Conservation (phyloP, 208 protist species). For the Trypanosoma avium region DNA sequence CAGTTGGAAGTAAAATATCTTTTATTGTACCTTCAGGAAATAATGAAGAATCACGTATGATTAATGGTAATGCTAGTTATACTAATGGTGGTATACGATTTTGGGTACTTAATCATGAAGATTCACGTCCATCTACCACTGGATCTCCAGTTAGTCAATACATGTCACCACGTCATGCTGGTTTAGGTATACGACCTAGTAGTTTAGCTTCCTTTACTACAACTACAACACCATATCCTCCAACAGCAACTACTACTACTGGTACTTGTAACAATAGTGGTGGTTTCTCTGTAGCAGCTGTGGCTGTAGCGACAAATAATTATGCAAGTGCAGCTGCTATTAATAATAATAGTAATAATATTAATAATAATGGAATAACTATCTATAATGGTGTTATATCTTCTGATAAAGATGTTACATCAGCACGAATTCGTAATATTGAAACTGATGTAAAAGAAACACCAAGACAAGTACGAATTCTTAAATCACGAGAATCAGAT, state of each 20-base stretch:
- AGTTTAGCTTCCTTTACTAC: neutral
- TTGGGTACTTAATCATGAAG: slow-evolving; percentile 20
- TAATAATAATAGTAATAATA: too few species aligned
- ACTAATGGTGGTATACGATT: slow-evolving; percentile 21
- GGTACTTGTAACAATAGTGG: neutral
- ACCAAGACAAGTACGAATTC: slow-evolving; percentile 18
- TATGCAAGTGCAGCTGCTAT: too few species aligned
- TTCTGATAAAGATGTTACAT: too few species aligned
- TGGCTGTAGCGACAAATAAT: too few species aligned
- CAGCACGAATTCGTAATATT: slow-evolving; percentile 21
- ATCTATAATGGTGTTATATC: too few species aligned
- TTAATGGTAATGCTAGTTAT: too few species aligned
- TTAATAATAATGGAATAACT: too few species aligned
- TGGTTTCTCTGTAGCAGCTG: neutral
- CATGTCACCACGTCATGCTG: neutral
- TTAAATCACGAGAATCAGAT: slow-evolving; percentile 18
- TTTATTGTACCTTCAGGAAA: neutral
- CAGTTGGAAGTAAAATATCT: too few species aligned
- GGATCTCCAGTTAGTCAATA: slow-evolving; percentile 20
- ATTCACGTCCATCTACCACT: slow-evolving; percentile 7
- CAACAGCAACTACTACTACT: neutral
- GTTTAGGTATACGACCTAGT: neutral
- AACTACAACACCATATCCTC: neutral
- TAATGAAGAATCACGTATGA: slow-evolving; percentile 7
- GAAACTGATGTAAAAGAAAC: slow-evolving; percentile 26